Conservation (phyloP, 1,139 yeast species). For the Wickerhamomyces sp. region DNA sequence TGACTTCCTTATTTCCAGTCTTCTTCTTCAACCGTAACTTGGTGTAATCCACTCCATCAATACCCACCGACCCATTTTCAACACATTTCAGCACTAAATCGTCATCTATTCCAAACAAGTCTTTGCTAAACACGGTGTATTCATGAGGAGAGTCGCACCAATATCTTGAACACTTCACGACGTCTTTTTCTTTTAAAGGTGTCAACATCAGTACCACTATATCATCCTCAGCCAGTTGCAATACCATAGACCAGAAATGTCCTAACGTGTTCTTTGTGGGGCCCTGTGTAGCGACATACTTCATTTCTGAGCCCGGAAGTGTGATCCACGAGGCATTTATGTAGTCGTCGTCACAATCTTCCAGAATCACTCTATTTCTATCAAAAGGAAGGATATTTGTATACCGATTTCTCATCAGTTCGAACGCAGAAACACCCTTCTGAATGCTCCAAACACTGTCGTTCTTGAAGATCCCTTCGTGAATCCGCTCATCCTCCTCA, state of each 20-base stretch:
- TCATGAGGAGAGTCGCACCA: constrained; percentile 49
- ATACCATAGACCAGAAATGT: constrained; percentile 89
- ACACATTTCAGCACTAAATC: constrained; percentile 21
- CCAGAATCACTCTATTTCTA: constrained; percentile 44
- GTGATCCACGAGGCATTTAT: constrained; percentile 36
- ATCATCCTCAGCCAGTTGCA: constrained; percentile 38
- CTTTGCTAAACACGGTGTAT: constrained; percentile 4
- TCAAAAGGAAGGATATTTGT: constrained; percentile 59
- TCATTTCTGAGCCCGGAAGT: constrained; percentile 20
- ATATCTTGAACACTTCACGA: constrained; percentile 67
- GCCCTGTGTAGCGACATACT: constrained; percentile 65
- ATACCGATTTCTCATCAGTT: constrained; percentile 46
- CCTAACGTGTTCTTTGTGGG: constrained; percentile 59
- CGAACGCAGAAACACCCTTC: constrained; percentile 24
- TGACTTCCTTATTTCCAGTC: constrained; percentile 5
- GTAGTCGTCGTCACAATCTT: constrained; percentile 31
- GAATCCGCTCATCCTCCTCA: constrained; percentile 30
- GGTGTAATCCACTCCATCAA: constrained; percentile 17
- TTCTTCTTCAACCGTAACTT: constrained; percentile 8
- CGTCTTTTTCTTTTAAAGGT: constrained; percentile 57
- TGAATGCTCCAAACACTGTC: constrained; percentile 29
- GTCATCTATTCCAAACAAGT: constrained; percentile 8
- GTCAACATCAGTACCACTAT: constrained; percentile 84
- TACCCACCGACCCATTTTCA: constrained; percentile 8
- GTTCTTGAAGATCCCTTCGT: constrained; percentile 28